Evolutionary conservation across 139 green algal genomes (phyloP).

Genomic region (Chlorella sp.): DNA sequence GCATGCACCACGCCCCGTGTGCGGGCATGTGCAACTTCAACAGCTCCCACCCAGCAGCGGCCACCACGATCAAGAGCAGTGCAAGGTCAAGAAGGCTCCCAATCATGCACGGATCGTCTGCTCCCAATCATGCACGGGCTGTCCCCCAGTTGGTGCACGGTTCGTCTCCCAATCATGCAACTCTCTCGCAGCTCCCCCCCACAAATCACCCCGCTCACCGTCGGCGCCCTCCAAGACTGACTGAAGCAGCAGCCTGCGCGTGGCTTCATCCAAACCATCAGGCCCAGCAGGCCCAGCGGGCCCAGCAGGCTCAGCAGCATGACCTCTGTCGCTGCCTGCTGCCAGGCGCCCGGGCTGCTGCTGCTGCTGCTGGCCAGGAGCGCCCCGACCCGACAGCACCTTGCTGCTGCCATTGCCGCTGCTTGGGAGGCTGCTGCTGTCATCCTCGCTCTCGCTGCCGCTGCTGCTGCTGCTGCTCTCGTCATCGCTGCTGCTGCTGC

Average conservation of each 20-base stretch:
- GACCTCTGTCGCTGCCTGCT: background rate
- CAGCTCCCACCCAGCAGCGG: too few species aligned
- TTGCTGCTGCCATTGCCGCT: background rate
- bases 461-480: background rate
- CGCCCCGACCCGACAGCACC: background rate
- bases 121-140: too few species aligned
- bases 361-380: background rate
- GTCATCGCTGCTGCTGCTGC: slow-evolving; percentile 27
- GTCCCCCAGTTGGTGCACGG: too few species aligned
- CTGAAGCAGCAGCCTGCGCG: slow-evolving; percentile 45
- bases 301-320: background rate
- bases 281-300: background rate
- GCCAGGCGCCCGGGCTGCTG: background rate
- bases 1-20: too few species aligned
- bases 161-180: too few species aligned
- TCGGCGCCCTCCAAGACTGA: slow-evolving; percentile 20
- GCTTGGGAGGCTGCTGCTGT: background rate
- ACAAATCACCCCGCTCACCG: background rate
- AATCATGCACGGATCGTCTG: too few species aligned
- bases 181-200: too few species aligned
- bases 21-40: too few species aligned
- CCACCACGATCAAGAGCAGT: too few species aligned
- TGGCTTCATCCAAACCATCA: slow-evolving; percentile 40
- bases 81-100: too few species aligned
- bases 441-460: background rate